phyloP scores from a whole-genome alignment of 352 stramenopile genomes.

The Thalassiosira livingstoniorum region DNA sequence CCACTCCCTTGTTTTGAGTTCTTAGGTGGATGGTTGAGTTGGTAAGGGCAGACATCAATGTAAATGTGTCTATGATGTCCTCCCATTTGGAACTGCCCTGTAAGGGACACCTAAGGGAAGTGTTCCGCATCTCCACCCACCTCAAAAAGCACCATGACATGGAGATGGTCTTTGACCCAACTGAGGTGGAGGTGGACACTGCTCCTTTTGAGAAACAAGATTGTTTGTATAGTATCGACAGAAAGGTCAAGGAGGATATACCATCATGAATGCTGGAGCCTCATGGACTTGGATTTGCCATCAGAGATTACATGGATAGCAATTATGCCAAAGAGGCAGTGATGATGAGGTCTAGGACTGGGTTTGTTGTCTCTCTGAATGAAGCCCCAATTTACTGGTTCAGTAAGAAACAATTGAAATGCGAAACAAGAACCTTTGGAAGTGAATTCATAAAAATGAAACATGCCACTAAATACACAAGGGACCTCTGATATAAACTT shows the following conservation, averaged over 20 bases:
- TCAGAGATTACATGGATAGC: neutral
- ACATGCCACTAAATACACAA: neutral
- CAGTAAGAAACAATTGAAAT: neutral
- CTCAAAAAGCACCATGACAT: slow-evolving; percentile 15
- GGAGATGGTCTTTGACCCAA: slow-evolving; percentile 2
- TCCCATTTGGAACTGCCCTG: slow-evolving; percentile 42
- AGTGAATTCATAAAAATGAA: neutral
- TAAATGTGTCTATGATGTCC: slow-evolving; percentile 53
- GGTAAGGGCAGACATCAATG: slow-evolving; percentile 37
- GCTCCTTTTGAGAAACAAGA: neutral
- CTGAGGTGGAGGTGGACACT: neutral
- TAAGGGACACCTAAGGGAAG: slow-evolving; percentile 20
- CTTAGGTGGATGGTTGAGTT: slow-evolving; percentile 53
- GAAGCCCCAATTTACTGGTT: neutral
- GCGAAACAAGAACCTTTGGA: neutral
- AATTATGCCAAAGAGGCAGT: neutral
- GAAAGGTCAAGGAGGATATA: neutral
- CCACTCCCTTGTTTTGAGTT: slow-evolving; percentile 53
- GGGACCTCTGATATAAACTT: neutral
- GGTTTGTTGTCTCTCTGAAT: neutral
- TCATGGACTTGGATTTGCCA: neutral
- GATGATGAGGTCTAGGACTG: neutral
- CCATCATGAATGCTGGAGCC: neutral
- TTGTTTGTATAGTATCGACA: neutral
- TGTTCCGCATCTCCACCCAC: slow-evolving; percentile 27